These are phyloP conservation scores for Grosmannia serpens DNA, from an alignment of 2,329 filamentous ascomycete genomes.

Conservation along the genomic window DNA sequence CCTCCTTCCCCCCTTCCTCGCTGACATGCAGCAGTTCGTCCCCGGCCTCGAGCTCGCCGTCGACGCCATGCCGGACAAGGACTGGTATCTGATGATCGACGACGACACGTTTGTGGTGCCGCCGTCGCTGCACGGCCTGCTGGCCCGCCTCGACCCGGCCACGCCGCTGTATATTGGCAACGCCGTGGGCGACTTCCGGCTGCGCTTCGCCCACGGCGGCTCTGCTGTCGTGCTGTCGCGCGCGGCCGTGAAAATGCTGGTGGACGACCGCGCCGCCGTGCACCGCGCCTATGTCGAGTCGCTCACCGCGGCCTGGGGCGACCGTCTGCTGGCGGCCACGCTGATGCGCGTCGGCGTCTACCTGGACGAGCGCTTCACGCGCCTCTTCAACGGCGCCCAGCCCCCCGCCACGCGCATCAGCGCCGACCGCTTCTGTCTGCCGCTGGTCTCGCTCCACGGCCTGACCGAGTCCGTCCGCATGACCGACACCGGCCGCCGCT, in stretches of 20 bases:
- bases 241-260: conserved; percentile 35
- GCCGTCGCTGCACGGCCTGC: conserved; percentile 33
- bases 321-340: conserved; percentile 40
- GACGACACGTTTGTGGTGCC: conserved; percentile 45
- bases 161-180: conserved; percentile 42
- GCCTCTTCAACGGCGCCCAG: conserved; percentile 44
- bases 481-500: conserved; percentile 31
- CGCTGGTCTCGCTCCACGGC: conserved; percentile 42
- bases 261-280: conserved; percentile 30
- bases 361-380: conserved; percentile 41
- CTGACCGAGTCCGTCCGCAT: conserved; percentile 33
- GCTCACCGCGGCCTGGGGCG: conserved; percentile 40
- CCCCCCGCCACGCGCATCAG: conserved; percentile 37
- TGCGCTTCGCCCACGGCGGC: conserved; percentile 45
- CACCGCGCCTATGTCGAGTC: conserved; percentile 33
- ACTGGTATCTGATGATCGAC: conserved; percentile 47
- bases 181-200: conserved; percentile 43
- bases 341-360: conserved; percentile 42
- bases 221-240: conserved; percentile 42
- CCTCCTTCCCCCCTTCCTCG: neutral
- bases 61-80: conserved; percentile 38
- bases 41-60: conserved; percentile 42
- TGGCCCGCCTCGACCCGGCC: conserved; percentile 36
- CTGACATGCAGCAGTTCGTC: conserved; percentile 32
- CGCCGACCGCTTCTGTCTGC: conserved; percentile 39